Conservation (phyloP, 148 eudicot genomes). For the Gaultheria prostrata region DNA sequence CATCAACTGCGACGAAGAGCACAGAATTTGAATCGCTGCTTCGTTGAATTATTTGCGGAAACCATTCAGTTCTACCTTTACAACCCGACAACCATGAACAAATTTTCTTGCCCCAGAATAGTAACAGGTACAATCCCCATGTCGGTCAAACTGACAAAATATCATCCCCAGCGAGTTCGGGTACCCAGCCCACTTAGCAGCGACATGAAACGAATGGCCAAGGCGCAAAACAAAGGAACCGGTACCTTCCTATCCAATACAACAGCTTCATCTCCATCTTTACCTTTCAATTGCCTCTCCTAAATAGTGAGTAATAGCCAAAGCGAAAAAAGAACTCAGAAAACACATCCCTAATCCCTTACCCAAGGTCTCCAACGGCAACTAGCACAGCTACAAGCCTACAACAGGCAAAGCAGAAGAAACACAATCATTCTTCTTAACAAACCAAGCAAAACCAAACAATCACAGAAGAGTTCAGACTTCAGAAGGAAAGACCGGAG, state of each 20-base stretch:
- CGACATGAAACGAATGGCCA: slow-evolving; percentile 63
- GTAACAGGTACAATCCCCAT: background rate
- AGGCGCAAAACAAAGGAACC: slow-evolving; percentile 57
- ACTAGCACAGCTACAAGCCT: slow-evolving; percentile 61
- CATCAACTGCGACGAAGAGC: no score
- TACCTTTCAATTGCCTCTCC: slow-evolving; percentile 30
- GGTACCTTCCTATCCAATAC: slow-evolving; percentile 42
- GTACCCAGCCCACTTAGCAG: slow-evolving; percentile 81
- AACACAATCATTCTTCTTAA: slow-evolving; percentile 66
- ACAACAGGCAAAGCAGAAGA: slow-evolving; percentile 80
- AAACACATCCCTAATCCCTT: slow-evolving; percentile 41
- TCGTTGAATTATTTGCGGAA: no score
- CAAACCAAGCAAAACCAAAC: slow-evolving; percentile 48
- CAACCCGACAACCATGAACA: background rate
- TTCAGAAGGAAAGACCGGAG: slow-evolving; percentile 62
- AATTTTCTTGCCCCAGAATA: background rate
- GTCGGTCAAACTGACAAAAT: slow-evolving; percentile 40
- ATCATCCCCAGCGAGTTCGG: slow-evolving; percentile 88
- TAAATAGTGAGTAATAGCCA: slow-evolving; percentile 53
- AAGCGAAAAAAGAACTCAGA: slow-evolving; percentile 45
- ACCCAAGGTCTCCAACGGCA: slow-evolving; percentile 91
- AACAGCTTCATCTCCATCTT: slow-evolving; percentile 27
- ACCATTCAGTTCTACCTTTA: background rate
- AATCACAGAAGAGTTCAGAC: slow-evolving; percentile 44
- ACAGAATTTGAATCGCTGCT: no score